Conservation (phyloP, 345 rosid species). For the Boechera divaricarpa region DNA sequence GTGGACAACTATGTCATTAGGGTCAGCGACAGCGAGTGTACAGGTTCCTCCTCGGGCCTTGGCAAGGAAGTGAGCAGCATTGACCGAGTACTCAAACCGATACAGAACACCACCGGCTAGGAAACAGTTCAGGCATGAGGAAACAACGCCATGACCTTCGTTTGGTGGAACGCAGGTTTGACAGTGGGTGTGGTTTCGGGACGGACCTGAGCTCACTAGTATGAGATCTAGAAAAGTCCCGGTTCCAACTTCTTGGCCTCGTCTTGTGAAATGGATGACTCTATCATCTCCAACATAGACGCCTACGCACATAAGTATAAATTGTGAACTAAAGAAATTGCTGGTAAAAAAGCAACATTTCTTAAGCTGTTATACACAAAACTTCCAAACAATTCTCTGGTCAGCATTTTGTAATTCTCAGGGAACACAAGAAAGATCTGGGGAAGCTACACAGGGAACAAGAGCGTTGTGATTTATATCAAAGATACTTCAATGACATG, state of each 20-base stretch:
- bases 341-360: no score
- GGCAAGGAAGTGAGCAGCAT: slow-evolving; percentile 73
- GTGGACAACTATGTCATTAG: slow-evolving; percentile 57
- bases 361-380: no score
- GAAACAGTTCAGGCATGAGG: slow-evolving; percentile 88
- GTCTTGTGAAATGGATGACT: slow-evolving; percentile 88
- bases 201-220: slow-evolving; percentile 75
- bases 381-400: no score
- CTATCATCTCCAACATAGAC: slow-evolving; percentile 80
- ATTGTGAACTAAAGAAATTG: no score
- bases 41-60: slow-evolving; percentile 96
- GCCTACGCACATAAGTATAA: slow-evolving; percentile 44
- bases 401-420: no score
- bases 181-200: slow-evolving; percentile 59
- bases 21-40: slow-evolving; percentile 76
- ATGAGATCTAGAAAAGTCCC: slow-evolving; percentile 79
- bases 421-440: no score
- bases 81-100: slow-evolving; percentile 80
- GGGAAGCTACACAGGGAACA: no score
- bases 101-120: slow-evolving; percentile 81
- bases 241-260: slow-evolving; percentile 92
- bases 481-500: not conserved
- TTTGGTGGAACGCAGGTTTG: slow-evolving; percentile 63
- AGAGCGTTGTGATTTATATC: not conserved
- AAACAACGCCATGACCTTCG: slow-evolving; percentile 68